A percentile compares a stretch with the other conserved stretches of the same genome.
These are phyloP conservation scores for Colletotrichum sp. DNA, from an alignment of 2,329 filamentous ascomycete genomes.

Conservation along the genomic window DNA sequence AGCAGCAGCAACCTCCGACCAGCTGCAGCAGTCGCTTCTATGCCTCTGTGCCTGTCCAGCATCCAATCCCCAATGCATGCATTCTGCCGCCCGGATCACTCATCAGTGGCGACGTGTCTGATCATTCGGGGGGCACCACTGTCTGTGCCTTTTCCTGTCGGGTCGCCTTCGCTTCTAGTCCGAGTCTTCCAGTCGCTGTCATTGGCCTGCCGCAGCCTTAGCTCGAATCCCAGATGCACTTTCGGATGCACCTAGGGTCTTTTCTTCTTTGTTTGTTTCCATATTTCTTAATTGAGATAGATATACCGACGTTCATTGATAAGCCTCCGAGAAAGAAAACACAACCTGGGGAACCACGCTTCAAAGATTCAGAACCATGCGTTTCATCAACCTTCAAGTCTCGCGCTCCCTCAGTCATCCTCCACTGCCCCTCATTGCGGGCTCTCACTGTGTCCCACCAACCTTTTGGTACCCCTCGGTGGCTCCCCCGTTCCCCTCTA, in stretches of 20 bases:
- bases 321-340: background rate
- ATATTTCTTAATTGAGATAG: background rate
- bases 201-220: constrained; percentile 5
- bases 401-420: background rate
- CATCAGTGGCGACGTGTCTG: constrained; percentile 9
- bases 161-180: background rate
- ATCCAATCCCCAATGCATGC: background rate
- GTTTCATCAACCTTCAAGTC: background rate
- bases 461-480: background rate
- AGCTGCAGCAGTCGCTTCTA: background rate
- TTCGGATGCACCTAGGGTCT: constrained; percentile 17
- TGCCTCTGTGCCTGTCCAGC: background rate
- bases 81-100: background rate
- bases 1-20: background rate
- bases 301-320: background rate
- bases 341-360: background rate
- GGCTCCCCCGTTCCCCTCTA: background rate
- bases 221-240: background rate
- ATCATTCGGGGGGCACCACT: background rate
- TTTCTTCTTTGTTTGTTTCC: background rate
- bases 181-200: background rate
- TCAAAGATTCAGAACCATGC: background rate
- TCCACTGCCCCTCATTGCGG: background rate
- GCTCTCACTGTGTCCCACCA: background rate
- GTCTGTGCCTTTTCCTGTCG: background rate